These are phyloP conservation scores for Pythium insidiosum DNA, from an alignment of 352 stramenopile genomes.

Conservation along the genomic window DNA sequence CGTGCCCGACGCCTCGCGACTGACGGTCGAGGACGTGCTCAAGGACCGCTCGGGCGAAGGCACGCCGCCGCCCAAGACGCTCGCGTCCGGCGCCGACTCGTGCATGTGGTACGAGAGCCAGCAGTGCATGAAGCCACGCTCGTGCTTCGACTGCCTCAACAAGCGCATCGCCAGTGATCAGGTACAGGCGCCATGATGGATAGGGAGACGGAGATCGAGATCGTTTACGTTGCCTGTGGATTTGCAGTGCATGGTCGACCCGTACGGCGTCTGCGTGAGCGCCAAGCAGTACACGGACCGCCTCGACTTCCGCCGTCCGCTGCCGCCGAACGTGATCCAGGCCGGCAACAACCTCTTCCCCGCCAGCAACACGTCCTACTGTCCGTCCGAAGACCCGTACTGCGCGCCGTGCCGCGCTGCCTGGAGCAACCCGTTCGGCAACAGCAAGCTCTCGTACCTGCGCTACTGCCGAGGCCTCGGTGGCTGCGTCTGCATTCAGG, in stretches of 20 bases:
- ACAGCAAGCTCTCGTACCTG: constrained; percentile 13
- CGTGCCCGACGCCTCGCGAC: not conserved
- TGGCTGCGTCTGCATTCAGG: constrained; percentile 11
- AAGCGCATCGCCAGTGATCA: constrained; percentile 20
- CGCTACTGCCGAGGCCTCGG: constrained; percentile 10
- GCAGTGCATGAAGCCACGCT: constrained; percentile 27
- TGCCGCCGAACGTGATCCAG: not conserved
- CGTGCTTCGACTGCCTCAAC: constrained; percentile 57
- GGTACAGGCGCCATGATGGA: constrained; percentile 8
- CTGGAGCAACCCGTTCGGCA: constrained; percentile 15
- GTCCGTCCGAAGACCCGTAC: constrained; percentile 4
- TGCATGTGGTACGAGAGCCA: constrained; percentile 65
- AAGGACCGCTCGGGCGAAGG: constrained; percentile 15
- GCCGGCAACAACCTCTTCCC: constrained; percentile 5
- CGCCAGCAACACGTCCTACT: constrained; percentile 13
- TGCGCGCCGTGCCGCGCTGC: constrained; percentile 9
- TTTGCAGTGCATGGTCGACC: constrained; percentile 16
- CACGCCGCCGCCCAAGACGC: constrained; percentile 14
- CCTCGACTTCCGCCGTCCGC: constrained; percentile 8
- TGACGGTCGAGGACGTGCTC: constrained; percentile 4
- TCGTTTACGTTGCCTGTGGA: too few relatives aligned
- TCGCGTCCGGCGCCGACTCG: constrained; percentile 25
- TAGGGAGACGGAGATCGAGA: not conserved
- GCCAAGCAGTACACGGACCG: constrained; percentile 4
- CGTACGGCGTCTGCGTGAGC: constrained; percentile 9